phyloP scores from a whole-genome alignment of 495 filamentous ascomycete genomes.

The Xylaria sp. region DNA sequence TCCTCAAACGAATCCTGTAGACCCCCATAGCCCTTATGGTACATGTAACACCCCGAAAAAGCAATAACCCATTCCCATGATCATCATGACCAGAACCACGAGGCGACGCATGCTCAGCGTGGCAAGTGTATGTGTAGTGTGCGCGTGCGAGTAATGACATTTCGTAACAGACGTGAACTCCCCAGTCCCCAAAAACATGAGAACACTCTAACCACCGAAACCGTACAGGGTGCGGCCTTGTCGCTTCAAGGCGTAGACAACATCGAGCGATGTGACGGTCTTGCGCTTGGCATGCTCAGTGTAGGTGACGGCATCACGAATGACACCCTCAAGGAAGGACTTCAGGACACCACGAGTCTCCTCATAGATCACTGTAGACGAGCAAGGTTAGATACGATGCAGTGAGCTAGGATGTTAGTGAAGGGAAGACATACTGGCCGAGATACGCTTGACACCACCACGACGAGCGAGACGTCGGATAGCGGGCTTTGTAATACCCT shows the following conservation, averaged over 20 bases:
- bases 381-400: constrained; percentile 42
- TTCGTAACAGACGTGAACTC: constrained; percentile 44
- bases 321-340: constrained; percentile 99
- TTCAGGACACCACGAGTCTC: constrained; percentile 99
- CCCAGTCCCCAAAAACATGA: constrained; percentile 24
- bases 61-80: constrained; percentile 43
- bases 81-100: constrained; percentile 43
- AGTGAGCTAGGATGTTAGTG: background rate
- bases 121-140: constrained; percentile 23
- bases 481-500: constrained; percentile 99
- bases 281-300: constrained; percentile 98
- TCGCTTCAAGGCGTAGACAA: constrained; percentile 93
- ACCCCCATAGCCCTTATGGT: constrained; percentile 43
- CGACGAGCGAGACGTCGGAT: constrained; percentile 99
- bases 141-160: constrained; percentile 37
- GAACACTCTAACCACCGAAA: constrained; percentile 84
- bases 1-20: constrained; percentile 33
- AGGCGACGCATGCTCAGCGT: constrained; percentile 31
- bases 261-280: constrained; percentile 94
- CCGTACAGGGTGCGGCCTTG: constrained; percentile 95
- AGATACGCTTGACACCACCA: constrained; percentile 99
- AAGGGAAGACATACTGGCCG: constrained; percentile 70
- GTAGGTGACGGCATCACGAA: constrained; percentile 98
- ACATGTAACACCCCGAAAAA: constrained; percentile 49
- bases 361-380: constrained; percentile 86